Evolutionary conservation across 2,329 filamentous ascomycete genomes (phyloP).

Genomic region (Colletotrichum sansevieriae): DNA sequence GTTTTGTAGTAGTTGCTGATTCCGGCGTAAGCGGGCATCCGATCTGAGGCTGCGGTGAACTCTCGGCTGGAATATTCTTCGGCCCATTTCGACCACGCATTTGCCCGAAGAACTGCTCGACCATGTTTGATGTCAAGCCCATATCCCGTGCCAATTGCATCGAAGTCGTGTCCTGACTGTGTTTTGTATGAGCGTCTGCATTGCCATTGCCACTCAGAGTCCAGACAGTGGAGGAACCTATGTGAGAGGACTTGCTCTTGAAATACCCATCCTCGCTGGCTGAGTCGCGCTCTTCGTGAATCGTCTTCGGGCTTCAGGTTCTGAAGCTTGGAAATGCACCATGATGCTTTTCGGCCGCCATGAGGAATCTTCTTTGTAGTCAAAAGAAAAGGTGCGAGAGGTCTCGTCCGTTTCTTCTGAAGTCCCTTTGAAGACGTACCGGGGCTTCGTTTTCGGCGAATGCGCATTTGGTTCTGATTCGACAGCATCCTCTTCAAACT

Average conservation of each 20-base stretch:
- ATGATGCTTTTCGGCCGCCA: neutral
- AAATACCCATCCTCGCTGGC: slow-evolving; percentile 3
- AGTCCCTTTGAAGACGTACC: no score
- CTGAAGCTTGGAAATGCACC: neutral
- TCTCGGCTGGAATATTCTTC: slow-evolving; percentile 7
- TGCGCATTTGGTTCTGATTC: no score
- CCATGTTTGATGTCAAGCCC: neutral
- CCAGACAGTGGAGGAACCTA: neutral
- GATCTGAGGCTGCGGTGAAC: slow-evolving; percentile 14
- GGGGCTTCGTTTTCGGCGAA: no score
- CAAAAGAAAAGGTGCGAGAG: neutral
- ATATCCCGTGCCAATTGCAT: neutral
- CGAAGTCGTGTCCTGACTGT: neutral
- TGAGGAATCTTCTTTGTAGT: accelerated
- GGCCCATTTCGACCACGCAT: neutral
- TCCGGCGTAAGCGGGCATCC: slow-evolving; percentile 14
- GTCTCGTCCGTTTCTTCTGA: no score
- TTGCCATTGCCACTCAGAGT: slow-evolving; percentile 19
- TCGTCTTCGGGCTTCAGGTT: neutral
- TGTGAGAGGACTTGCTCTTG: slow-evolving; percentile 16
- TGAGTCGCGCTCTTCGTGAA: neutral
- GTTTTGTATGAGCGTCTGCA: slow-evolving; percentile 5
- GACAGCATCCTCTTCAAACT: no score
- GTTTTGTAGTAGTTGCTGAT: neutral
- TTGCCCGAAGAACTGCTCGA: neutral